Evolutionary conservation across 83 land plant species (phyloP).

Genomic region (Picea abies): DNA sequence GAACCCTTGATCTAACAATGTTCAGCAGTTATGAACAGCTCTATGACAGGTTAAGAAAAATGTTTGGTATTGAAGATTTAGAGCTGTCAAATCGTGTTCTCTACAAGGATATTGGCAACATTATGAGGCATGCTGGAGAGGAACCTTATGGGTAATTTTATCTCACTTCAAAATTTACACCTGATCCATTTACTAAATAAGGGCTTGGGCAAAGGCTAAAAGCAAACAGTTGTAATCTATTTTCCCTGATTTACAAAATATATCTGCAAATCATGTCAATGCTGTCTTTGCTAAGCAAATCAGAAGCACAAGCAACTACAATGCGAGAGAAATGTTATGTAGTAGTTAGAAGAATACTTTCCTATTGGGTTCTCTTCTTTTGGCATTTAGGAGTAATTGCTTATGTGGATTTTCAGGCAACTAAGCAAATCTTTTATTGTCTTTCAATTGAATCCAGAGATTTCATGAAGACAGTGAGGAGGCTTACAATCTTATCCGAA

Average conservation of each 20-base stretch:
- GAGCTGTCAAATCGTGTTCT: constrained; percentile 34
- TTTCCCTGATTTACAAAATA: neutral
- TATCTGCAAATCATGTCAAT: neutral
- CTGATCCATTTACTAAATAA: no score
- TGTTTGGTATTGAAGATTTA: constrained; percentile 57
- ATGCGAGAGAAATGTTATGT: neutral
- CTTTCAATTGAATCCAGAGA: constrained; percentile 31
- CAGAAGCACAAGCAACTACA: neutral
- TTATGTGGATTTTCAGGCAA: neutral
- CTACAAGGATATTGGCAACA: constrained; percentile 40
- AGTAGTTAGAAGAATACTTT: neutral
- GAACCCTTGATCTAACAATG: constrained; percentile 65
- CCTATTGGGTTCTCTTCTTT: neutral
- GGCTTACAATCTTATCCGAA: constrained; percentile 31
- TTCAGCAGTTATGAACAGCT: constrained; percentile 64
- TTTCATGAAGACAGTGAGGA: constrained; percentile 48
- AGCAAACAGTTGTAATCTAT: no score
- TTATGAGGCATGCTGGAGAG: constrained; percentile 50
- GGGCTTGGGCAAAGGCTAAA: no score
- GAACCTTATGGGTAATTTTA: no score
- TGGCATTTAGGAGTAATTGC: neutral
- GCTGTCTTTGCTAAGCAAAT: neutral
- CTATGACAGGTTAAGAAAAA: constrained; percentile 43
- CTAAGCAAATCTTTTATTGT: neutral
- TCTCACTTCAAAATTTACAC: no score